Evolutionary conservation across 2,329 filamentous ascomycete genomes (phyloP), one percentile per base, ranked within the genome.

Genomic region (Cladosporium halotolerans): DNA sequence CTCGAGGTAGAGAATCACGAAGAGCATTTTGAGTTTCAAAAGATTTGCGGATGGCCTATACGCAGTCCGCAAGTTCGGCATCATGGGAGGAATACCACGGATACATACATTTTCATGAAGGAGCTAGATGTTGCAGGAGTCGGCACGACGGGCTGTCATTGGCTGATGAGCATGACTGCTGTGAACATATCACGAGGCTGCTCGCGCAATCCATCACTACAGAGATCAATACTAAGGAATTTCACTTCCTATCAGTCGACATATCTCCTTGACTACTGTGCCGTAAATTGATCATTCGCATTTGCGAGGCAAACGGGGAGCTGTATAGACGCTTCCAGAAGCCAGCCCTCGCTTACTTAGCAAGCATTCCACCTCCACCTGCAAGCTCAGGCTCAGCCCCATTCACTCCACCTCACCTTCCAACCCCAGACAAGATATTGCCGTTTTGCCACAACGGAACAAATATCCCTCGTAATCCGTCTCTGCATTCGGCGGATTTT

Each of bases 241-340:
- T 28, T 28, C 23, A 28, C 23, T 28, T 28, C 7, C 7, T 5
- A 28, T 28, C 23, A 7, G 23, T 28, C 5, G 23, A 28, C 23
- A 28, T 28, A 28, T 7, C 23, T 28, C 23, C 1, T 28, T 28
- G 23, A 28, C 23, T 28, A 28, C 23, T 28, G 23, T 28, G 23
- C 23, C 23, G 23, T 28, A 28, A 28, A 28, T 28, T 28, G 23
- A 28, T 28, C 23, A 4, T 5, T 28, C 23, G 23, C 23, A 28
- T 28, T 28, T 28, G 23, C 23, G 23, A 28, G 23, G 23, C 23
- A 28, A 28, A 28, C 23, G 3, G 23, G 23, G 23, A 14, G 32
- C 14, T 43, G 47, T 43, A 51, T 51, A 44, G 48, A 51, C 40
- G 40, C 33, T 51, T 51, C 48, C 48, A 51, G 48, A 51, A 51